These are phyloP conservation scores for Metschnikowia koreensis DNA, from an alignment of 805 yeast species.

Conservation along the genomic window DNA sequence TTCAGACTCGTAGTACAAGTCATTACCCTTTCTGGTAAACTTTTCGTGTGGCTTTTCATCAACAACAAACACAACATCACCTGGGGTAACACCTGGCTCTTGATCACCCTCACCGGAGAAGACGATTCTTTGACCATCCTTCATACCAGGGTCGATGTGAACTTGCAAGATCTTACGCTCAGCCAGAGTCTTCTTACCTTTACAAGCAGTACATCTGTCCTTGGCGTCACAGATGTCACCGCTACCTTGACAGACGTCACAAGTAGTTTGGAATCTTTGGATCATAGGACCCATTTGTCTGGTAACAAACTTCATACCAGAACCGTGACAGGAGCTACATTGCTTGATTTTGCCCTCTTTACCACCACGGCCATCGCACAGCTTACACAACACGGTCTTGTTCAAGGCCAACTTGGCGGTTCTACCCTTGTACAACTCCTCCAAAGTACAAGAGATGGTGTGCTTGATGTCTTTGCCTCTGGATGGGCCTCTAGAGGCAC, in stretches of 20 bases:
- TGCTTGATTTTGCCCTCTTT: constrained; percentile 84
- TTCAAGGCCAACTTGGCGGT: constrained; percentile 90
- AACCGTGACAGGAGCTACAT: constrained; percentile 86
- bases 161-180: constrained; percentile 95
- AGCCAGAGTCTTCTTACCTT: constrained; percentile 79
- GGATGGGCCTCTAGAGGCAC: constrained; percentile 77
- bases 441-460: constrained; percentile 78
- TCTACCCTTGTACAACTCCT: constrained; percentile 92
- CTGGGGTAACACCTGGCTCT: constrained; percentile 91
- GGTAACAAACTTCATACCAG: constrained; percentile 86
- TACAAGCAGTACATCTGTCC: constrained; percentile 84
- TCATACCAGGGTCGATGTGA: constrained; percentile 96
- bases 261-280: constrained; percentile 93
- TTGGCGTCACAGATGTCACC: constrained; percentile 86
- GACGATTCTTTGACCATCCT: constrained; percentile 83
- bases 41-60: constrained; percentile 84
- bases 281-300: constrained; percentile 99
- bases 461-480: constrained; percentile 92
- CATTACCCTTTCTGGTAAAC: constrained; percentile 87
- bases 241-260: constrained; percentile 89
- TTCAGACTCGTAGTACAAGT: constrained; percentile 80
- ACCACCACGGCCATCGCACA: constrained; percentile 96
- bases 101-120: constrained; percentile 98
- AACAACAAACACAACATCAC: constrained; percentile 91
- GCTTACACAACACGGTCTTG: constrained; percentile 83